These are phyloP conservation scores for Nothopassalora personata DNA, from an alignment of 2,329 filamentous ascomycete genomes.

Conservation along the genomic window DNA sequence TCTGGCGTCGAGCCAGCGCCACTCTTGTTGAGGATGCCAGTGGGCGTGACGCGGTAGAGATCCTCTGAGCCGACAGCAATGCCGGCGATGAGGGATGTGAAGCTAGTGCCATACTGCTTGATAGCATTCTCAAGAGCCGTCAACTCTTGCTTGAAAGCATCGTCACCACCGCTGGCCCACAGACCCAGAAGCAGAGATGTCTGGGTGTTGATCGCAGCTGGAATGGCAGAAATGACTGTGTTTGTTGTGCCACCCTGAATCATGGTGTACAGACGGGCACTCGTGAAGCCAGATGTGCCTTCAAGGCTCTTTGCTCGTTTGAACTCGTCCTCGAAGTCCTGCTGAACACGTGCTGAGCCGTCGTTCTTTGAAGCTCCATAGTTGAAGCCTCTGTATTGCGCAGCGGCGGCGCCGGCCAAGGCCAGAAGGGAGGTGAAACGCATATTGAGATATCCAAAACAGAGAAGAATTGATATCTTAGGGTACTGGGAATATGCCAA, in stretches of 20 bases:
- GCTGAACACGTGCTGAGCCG: conserved; percentile 54
- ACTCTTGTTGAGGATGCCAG: conserved; percentile 58
- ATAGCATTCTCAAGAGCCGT: conserved; percentile 66
- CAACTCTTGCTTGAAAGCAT: conserved; percentile 65
- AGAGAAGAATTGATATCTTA: not conserved
- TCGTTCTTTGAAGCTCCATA: conserved; percentile 61
- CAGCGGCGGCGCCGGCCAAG: conserved; percentile 36
- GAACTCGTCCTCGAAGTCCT: conserved; percentile 68
- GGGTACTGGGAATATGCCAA: not conserved
- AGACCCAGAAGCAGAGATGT: conserved; percentile 76
- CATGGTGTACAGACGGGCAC: conserved; percentile 63
- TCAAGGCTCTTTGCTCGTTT: conserved; percentile 58
- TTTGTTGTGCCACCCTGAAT: conserved; percentile 51
- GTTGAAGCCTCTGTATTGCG: conserved; percentile 62
- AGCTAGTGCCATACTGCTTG: conserved; percentile 58
- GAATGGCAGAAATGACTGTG: conserved; percentile 63
- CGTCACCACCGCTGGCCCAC: conserved; percentile 54
- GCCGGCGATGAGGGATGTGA: conserved; percentile 65
- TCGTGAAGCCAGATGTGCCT: conserved; percentile 43
- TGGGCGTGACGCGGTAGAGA: conserved; percentile 59
- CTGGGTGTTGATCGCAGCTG: conserved; percentile 74
- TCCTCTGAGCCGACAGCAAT: conserved; percentile 87
- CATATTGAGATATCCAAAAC: conserved; percentile 24
- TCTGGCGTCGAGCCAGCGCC: conserved; percentile 59
- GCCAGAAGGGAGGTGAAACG: conserved; percentile 32